phyloP scores from a whole-genome alignment of 306 rosid genomes.

The Prunus kanzakura region DNA sequence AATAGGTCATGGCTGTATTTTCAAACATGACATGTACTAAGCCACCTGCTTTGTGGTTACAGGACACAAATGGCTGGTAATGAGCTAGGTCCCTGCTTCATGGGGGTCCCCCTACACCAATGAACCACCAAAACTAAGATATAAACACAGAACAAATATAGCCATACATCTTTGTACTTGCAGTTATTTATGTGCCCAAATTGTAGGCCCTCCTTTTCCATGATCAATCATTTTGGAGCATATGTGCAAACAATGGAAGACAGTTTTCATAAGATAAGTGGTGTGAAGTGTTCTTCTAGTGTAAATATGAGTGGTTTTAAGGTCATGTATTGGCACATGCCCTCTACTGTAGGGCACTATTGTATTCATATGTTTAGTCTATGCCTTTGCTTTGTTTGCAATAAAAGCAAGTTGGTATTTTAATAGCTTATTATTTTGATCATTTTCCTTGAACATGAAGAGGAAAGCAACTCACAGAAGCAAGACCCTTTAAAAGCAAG shows the following conservation, averaged over 20 bases:
- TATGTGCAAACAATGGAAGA: background rate
- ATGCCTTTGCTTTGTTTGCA: constrained; percentile 42
- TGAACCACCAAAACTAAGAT: background rate
- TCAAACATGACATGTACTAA: constrained; percentile 14
- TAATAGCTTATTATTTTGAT: constrained; percentile 8
- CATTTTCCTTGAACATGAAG: constrained; percentile 19
- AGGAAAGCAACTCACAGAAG: constrained; percentile 13
- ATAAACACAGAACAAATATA: background rate
- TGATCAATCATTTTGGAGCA: background rate
- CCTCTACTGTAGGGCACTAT: background rate
- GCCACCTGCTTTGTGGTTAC: background rate
- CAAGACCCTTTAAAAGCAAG: constrained; percentile 2
- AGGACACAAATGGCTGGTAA: background rate
- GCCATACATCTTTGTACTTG: background rate
- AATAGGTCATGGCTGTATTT: background rate
- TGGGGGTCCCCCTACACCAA: background rate
- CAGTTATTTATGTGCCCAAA: background rate
- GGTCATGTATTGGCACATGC: background rate
- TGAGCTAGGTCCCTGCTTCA: background rate
- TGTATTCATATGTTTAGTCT: background rate
- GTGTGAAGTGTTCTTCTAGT: background rate
- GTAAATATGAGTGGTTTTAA: background rate
- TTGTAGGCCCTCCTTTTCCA: background rate
- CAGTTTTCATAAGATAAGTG: background rate
- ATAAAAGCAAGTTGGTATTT: constrained; percentile 36